Conservation (phyloP, 2,329 filamentous ascomycete species). For the Neonectria ditissima region DNA sequence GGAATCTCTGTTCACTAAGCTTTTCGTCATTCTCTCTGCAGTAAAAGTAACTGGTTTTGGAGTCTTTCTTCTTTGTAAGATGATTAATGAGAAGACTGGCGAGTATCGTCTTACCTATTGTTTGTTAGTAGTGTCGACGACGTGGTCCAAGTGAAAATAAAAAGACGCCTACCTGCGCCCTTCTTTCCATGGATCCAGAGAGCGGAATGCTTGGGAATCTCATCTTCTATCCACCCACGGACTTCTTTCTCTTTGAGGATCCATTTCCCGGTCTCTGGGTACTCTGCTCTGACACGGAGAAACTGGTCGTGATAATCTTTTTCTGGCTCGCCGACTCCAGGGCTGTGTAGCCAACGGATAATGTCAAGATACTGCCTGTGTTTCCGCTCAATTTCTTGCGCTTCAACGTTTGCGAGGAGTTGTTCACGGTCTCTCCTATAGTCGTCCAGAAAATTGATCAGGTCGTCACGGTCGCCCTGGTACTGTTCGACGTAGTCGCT, state of each 20-base stretch:
- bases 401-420: not conserved
- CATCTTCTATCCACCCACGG: conserved; percentile 14
- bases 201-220: conserved; percentile 9
- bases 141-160: not conserved
- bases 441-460: not conserved
- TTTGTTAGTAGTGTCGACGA: too few species aligned
- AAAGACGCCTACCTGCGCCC: conserved; percentile 22
- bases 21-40: conserved; percentile 49
- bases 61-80: not conserved
- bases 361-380: conserved; percentile 4
- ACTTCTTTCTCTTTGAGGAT: conserved; percentile 5
- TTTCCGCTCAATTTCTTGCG: conserved; percentile 8
- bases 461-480: not conserved
- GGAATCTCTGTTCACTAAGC: not conserved
- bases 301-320: conserved; percentile 2
- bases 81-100: conserved; percentile 54
- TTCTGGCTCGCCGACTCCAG: conserved; percentile 1
- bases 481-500: conserved; percentile 3
- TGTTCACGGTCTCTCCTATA: too few species aligned
- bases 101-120: conserved; percentile 56
- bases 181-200: conserved; percentile 26
- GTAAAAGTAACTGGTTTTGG: conserved; percentile 54
- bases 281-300: not conserved
- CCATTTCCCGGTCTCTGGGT: conserved; percentile 19
- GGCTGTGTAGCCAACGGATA: conserved; percentile 13